phyloP scores from a whole-genome alignment of 495 filamentous ascomycete genomes.

The Daldinia loculata region DNA sequence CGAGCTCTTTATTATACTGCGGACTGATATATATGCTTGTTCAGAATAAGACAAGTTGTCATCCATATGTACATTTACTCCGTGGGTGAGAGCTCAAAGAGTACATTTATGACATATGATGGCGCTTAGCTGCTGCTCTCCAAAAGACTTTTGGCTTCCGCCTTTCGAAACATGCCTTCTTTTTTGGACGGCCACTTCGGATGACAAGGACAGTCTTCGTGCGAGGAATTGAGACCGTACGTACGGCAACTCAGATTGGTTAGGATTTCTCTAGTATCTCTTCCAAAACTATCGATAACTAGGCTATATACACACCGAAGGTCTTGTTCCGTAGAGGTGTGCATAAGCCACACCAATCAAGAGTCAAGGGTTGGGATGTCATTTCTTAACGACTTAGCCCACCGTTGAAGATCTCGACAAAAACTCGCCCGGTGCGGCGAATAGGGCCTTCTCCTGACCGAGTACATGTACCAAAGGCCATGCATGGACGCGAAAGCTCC shows the following conservation, averaged over 20 bases:
- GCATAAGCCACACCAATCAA: conserved; percentile 36
- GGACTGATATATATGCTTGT: not conserved
- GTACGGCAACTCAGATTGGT: conserved; percentile 8
- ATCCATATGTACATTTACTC: not conserved
- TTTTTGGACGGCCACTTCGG: conserved; percentile 13
- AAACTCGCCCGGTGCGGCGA: conserved; percentile 31
- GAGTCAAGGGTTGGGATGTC: conserved; percentile 23
- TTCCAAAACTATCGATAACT: not conserved
- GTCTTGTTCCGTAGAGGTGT: conserved; percentile 23
- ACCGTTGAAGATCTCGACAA: conserved; percentile 35
- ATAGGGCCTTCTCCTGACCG: conserved; percentile 39
- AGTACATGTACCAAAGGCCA: conserved; percentile 26
- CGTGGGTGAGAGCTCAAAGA: not conserved
- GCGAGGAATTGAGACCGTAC: conserved; percentile 2
- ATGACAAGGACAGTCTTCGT: conserved; percentile 15
- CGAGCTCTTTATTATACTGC: not conserved
- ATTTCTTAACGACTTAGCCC: conserved; percentile 32
- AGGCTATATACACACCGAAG: conserved; percentile 31
- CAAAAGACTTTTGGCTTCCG: conserved; percentile 10
- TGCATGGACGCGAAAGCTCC: conserved; percentile 31
- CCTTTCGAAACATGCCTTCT: conserved; percentile 17
- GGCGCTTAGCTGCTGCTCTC: conserved; percentile 15
- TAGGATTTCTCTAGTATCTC: not conserved
- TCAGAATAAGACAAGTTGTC: not conserved
- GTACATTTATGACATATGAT: conserved; percentile 1